Evolutionary conservation across 805 yeast species (phyloP).

Genomic region (Cyberlindnera japonica): DNA sequence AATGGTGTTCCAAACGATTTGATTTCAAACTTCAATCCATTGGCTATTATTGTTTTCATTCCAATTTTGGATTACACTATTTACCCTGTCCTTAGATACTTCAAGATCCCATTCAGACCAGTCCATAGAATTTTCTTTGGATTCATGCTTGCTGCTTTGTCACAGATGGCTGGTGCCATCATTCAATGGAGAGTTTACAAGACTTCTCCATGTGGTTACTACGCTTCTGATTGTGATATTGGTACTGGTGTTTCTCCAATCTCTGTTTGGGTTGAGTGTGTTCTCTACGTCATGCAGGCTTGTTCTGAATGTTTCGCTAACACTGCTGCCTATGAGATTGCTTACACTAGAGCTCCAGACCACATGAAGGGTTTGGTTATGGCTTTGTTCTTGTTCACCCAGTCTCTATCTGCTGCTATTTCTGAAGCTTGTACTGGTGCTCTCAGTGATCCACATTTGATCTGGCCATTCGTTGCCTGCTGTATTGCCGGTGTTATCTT

Average conservation of each 20-base stretch:
- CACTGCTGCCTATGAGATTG: slow-evolving; percentile 79
- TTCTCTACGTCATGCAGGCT: slow-evolving; percentile 68
- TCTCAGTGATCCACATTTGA: slow-evolving; percentile 63
- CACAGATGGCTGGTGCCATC: slow-evolving; percentile 37
- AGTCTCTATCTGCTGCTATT: slow-evolving; percentile 73
- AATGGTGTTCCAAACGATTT: slow-evolving; percentile 82
- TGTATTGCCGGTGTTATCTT: slow-evolving; percentile 55
- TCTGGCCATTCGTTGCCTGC: slow-evolving; percentile 65
- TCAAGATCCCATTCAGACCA: slow-evolving; percentile 57
- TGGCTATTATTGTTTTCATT: slow-evolving; percentile 72
- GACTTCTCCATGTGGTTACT: slow-evolving; percentile 70
- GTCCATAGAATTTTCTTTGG: slow-evolving; percentile 70
- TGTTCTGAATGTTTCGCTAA: slow-evolving; percentile 76
- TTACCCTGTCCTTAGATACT: slow-evolving; percentile 49
- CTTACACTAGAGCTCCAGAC: slow-evolving; percentile 77
- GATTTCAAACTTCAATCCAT: slow-evolving; percentile 70
- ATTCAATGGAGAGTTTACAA: slow-evolving; percentile 66
- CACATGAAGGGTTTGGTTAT: slow-evolving; percentile 41
- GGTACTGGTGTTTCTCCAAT: slow-evolving; percentile 33
- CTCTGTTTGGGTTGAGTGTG: slow-evolving; percentile 64
- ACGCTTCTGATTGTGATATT: slow-evolving; percentile 50
- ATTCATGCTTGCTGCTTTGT: slow-evolving; percentile 56
- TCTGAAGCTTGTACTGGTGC: slow-evolving; percentile 71
- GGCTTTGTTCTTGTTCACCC: slow-evolving; percentile 61
- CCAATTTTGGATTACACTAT: slow-evolving; percentile 63